Conservation (phyloP, 768 basidiomycete genomes). For the Termitomyces bulborhizus region DNA sequence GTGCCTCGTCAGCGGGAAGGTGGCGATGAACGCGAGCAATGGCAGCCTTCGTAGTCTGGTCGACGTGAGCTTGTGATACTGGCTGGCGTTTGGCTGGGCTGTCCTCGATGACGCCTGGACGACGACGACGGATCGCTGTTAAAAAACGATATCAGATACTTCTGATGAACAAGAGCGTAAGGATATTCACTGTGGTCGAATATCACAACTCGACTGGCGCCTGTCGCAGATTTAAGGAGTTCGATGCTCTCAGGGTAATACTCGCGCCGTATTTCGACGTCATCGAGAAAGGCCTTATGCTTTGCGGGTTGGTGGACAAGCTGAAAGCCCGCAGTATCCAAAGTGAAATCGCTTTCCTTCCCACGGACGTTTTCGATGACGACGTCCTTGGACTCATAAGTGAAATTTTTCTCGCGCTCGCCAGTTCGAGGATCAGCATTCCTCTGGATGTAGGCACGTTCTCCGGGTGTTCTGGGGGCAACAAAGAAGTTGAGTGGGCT, state of each 20-base stretch:
- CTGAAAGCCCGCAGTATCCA: constrained; percentile 51
- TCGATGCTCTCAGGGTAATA: constrained; percentile 60
- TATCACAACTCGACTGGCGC: constrained; percentile 48
- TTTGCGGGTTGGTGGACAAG: constrained; percentile 32
- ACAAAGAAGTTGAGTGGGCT: constrained; percentile 31
- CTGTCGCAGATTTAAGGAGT: constrained; percentile 52
- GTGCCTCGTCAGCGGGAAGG: constrained; percentile 29
- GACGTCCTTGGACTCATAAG: constrained; percentile 20
- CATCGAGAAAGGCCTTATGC: constrained; percentile 41
- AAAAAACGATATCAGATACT: not conserved
- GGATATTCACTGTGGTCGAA: constrained; percentile 56
- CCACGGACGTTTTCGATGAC: constrained; percentile 50
- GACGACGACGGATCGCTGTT: constrained; percentile 30
- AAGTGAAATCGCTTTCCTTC: constrained; percentile 34
- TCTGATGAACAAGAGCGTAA: not conserved
- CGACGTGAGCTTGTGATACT: constrained; percentile 30
- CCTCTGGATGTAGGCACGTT: constrained; percentile 30
- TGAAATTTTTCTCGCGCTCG: constrained; percentile 30
- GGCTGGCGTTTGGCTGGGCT: constrained; percentile 27
- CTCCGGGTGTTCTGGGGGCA: constrained; percentile 30
- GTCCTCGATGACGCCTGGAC: constrained; percentile 23
- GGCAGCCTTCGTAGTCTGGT: constrained; percentile 31
- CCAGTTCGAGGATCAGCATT: constrained; percentile 29
- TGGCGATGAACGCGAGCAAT: constrained; percentile 31
- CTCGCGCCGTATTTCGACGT: constrained; percentile 43